Evolutionary conservation across 495 filamentous ascomycete species (phyloP).

Genomic region (Poronia punctata): DNA sequence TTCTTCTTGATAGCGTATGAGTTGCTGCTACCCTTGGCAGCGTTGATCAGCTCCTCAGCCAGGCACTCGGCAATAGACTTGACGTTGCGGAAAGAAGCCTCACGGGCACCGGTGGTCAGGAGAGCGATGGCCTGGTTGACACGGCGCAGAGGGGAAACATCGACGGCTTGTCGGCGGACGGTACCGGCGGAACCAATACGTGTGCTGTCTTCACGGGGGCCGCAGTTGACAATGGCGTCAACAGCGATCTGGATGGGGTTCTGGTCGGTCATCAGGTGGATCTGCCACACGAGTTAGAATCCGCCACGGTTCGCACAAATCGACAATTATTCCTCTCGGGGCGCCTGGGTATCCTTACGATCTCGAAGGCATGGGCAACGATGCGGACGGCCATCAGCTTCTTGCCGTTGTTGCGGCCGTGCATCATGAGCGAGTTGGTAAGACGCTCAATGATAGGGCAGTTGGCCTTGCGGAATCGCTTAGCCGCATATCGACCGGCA

Average conservation of each 20-base stretch:
- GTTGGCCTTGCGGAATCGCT: conserved; percentile 99
- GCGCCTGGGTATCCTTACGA: conserved; percentile 58
- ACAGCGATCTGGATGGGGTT: conserved; percentile 99
- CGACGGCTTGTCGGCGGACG: conserved; percentile 98
- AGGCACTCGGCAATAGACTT: conserved; percentile 98
- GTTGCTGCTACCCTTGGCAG: conserved; percentile 99
- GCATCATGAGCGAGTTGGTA: conserved; percentile 99
- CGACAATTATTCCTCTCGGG: conserved; percentile 1
- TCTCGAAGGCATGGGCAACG: conserved; percentile 97
- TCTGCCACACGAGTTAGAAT: conserved; percentile 45
- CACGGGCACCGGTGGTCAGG: conserved; percentile 93
- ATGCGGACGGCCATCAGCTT: conserved; percentile 99
- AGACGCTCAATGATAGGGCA: conserved; percentile 99
- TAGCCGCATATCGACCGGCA: conserved; percentile 95
- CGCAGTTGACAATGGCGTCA: conserved; percentile 99
- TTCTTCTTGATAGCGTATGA: conserved; percentile 99
- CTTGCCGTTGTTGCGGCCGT: conserved; percentile 99
- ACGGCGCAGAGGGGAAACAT: conserved; percentile 97
- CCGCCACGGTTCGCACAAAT: background rate
- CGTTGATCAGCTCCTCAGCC: conserved; percentile 99
- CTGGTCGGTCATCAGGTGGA: conserved; percentile 99
- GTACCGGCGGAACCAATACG: conserved; percentile 99
- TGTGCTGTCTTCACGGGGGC: conserved; percentile 98
- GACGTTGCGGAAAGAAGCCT: conserved; percentile 97
- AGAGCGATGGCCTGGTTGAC: conserved; percentile 99